phyloP scores from a whole-genome alignment of 495 filamentous ascomycete genomes.

The Aspergillus carlsbadensis region DNA sequence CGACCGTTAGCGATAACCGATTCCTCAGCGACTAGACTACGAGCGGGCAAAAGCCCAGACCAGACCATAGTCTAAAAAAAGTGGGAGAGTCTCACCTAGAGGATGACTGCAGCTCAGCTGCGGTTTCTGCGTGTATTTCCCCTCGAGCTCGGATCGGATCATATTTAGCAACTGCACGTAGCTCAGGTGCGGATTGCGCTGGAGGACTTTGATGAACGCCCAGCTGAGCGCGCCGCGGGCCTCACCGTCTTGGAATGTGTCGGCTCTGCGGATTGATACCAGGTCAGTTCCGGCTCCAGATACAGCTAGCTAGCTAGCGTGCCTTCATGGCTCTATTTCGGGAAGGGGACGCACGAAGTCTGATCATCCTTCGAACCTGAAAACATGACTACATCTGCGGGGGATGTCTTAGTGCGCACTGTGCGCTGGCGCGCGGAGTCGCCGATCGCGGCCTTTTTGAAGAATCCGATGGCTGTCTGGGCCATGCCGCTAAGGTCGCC shows the following conservation, averaged over 20 bases:
- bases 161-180: slow-evolving; percentile 92
- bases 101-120: slow-evolving; percentile 97
- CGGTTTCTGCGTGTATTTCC: slow-evolving; percentile 93
- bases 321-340: background rate
- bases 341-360: slow-evolving; percentile 52
- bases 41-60: too few species aligned
- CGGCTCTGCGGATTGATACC: slow-evolving; percentile 25
- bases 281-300: background rate
- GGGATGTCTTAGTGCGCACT: slow-evolving; percentile 84
- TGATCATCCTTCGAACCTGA: slow-evolving; percentile 95
- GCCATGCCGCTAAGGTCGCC: slow-evolving; percentile 84
- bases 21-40: too few species aligned
- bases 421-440: slow-evolving; percentile 75
- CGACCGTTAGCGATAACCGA: slow-evolving; percentile 18
- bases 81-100: slow-evolving; percentile 83
- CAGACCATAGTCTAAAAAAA: too few species aligned
- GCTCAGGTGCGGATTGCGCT: slow-evolving; percentile 94
- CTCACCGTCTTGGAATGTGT: slow-evolving; percentile 61
- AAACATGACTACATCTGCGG: slow-evolving; percentile 97
- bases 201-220: slow-evolving; percentile 89
- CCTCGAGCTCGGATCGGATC: slow-evolving; percentile 87
- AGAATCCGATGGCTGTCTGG: slow-evolving; percentile 75
- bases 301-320: background rate
- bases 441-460: slow-evolving; percentile 87
- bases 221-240: slow-evolving; percentile 97